These are phyloP conservation scores for Nicotiana tabacum DNA, from an alignment of 257 asterid genomes.

Conservation along the genomic window DNA sequence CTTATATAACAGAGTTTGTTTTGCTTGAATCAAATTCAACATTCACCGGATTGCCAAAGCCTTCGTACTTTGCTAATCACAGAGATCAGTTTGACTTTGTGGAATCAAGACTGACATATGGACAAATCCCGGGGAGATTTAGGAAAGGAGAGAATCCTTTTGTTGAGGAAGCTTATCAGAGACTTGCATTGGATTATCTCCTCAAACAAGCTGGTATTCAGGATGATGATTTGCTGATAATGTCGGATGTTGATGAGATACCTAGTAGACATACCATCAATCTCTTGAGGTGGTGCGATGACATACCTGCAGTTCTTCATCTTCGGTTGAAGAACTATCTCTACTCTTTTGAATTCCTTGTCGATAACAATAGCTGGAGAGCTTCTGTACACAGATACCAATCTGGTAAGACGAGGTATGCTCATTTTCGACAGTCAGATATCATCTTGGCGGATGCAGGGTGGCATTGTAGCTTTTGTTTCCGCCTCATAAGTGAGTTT, in stretches of 20 bases:
- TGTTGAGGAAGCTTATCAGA: slow-evolving; percentile 79
- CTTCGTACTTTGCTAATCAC: slow-evolving; percentile 41
- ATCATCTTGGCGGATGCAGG: slow-evolving; percentile 64
- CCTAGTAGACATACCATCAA: slow-evolving; percentile 72
- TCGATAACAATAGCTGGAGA: slow-evolving; percentile 74
- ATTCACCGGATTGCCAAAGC: slow-evolving; percentile 71
- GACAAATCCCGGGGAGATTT: slow-evolving; percentile 70
- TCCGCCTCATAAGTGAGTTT: slow-evolving; percentile 58
- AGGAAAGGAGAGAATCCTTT: slow-evolving; percentile 74
- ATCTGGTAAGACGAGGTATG: slow-evolving; percentile 72
- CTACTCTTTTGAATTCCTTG: slow-evolving; percentile 73
- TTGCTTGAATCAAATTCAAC: slow-evolving; percentile 83
- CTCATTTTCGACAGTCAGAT: slow-evolving; percentile 76
- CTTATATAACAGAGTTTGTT: slow-evolving; percentile 65
- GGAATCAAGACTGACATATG: slow-evolving; percentile 66
- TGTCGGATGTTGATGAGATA: slow-evolving; percentile 81
- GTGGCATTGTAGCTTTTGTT: slow-evolving; percentile 90
- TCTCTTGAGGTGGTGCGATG: slow-evolving; percentile 83
- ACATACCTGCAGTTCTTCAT: slow-evolving; percentile 61
- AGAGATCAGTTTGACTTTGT: slow-evolving; percentile 54
- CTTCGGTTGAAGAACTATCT: slow-evolving; percentile 71
- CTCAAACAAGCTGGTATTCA: slow-evolving; percentile 78
- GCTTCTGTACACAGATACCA: slow-evolving; percentile 69
- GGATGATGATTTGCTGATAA: slow-evolving; percentile 68
- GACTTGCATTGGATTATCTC: slow-evolving; percentile 75